A percentile compares a stretch with the other conserved stretches of the same genome.
Evolutionary conservation across 192 early-diverging fungal species (phyloP).

Genomic region (Obelidium mucronatum): DNA sequence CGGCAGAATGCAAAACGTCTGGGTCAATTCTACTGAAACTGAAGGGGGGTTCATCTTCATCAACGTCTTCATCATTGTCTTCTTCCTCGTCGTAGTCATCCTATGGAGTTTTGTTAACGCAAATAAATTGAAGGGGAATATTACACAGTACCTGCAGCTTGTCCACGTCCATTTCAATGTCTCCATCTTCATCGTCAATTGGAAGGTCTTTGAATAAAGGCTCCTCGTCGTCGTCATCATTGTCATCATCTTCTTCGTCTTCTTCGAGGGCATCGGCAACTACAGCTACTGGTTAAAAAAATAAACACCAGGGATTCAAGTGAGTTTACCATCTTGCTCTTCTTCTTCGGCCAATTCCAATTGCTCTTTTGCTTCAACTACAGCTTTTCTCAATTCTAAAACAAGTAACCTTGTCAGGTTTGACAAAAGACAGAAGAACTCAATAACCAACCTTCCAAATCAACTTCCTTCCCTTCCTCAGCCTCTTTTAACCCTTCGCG

Average conservation of each 20-base stretch:
- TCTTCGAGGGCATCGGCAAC: neutral
- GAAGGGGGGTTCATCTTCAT: constrained; percentile 28
- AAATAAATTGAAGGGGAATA: neutral
- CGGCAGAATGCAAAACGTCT: constrained; percentile 6
- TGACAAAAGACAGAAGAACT: neutral
- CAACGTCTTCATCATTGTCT: constrained; percentile 8
- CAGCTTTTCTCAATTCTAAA: constrained; percentile 23
- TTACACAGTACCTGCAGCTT: neutral
- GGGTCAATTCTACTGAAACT: constrained; percentile 45
- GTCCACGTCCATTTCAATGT: constrained; percentile 33
- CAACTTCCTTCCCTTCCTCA: constrained; percentile 1
- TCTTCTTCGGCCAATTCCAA: constrained; percentile 24
- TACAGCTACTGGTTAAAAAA: neutral
- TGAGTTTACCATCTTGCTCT: neutral
- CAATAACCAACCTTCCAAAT: constrained; percentile 20
- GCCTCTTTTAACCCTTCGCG: constrained; percentile 1
- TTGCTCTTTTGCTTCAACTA: constrained; percentile 18
- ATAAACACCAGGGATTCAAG: neutral
- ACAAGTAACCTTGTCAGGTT: neutral
- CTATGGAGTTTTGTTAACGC: neutral
- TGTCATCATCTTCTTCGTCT: constrained; percentile 28
- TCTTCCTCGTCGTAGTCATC: constrained; percentile 35
- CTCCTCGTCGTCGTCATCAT: constrained; percentile 7
- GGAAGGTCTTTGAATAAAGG: neutral
- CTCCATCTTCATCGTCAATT: constrained; percentile 28